phyloP scores from a whole-genome alignment of 495 filamentous ascomycete species.

The Usnea hakonensis region DNA sequence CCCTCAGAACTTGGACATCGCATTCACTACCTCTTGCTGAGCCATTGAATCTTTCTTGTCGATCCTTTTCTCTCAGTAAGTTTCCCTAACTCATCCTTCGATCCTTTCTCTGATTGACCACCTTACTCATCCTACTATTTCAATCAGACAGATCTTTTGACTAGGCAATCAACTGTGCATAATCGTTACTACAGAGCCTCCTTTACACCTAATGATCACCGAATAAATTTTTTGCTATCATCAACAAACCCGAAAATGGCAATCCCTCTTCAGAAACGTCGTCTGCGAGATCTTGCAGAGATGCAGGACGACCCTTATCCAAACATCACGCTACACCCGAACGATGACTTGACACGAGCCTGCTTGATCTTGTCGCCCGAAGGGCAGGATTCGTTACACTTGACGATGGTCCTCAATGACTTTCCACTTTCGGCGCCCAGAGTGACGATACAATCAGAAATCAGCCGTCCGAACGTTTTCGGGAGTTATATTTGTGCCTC shows the following conservation, averaged over 20 bases:
- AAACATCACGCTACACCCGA: background rate
- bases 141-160: too few species aligned
- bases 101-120: too few species aligned
- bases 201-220: too few species aligned
- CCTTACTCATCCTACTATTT: too few species aligned
- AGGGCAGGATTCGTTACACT: conserved; percentile 29
- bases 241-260: background rate
- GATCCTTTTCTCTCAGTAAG: too few species aligned
- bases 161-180: too few species aligned
- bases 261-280: conserved; percentile 17
- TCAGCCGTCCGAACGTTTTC: conserved; percentile 48
- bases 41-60: too few species aligned
- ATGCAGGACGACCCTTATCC: conserved; percentile 6
- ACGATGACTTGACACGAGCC: background rate
- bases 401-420: conserved; percentile 37
- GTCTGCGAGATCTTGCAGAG: conserved; percentile 20
- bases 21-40: too few species aligned
- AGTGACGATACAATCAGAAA: conserved; percentile 42
- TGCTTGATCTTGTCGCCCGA: conserved; percentile 7
- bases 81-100: too few species aligned
- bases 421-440: conserved; percentile 40
- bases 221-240: too few species aligned
- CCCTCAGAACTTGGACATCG: too few species aligned
- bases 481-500: conserved; percentile 42
- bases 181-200: too few species aligned